Base-by-base conservation (phyloP, 108 stramenopile genomes). In the Skeletonema grethae region DNA sequence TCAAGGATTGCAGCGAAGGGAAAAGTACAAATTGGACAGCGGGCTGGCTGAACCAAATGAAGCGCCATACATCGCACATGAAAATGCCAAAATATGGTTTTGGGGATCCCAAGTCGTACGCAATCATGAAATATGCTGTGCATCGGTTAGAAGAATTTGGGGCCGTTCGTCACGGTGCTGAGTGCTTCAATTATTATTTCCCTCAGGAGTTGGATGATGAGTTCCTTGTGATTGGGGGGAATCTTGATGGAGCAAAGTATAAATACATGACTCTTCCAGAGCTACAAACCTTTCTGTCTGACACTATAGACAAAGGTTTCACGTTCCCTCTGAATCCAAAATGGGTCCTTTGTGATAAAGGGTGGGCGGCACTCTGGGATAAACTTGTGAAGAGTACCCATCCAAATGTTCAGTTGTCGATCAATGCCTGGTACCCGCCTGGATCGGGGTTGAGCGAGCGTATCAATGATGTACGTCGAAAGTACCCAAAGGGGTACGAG, bases 151-250 rank as follows among this genome's bases (percentile, higher is more conserved):
- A 77, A 48, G 77, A 85, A 53, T 84, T 83, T 24, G 90, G 90
- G 10, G 86, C 87, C 31, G 90, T 91, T 29, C 79, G 90, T 24
- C 90, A 91, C 71, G 90, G 90, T 15, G 85, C 84, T 3, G 88
- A 90, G 80, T 88, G 89, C 61, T 90, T 88, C 80, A 90, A 90
- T 77, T 88, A 84, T 61, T 80, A 85, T 56, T 91, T 91, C 61
- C 90, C 90, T 38, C 90, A 91, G 82, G 86, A 88, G 68, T 72
- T 91, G 39, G 90, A 91, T 71, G 87, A 91, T 1, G 80, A 77
- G 30, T 89, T 84, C 67, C 67, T 91, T 12, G 73, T 88, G n/a
- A 84, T 91, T 67, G 76, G 77, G 31, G 77, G 77, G 35, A 61
- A 69, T 50, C 67, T 75, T 58, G 85, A 77, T 58, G 79, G 63